Evolutionary conservation across 495 filamentous ascomycete species (phyloP), one percentile per base, ranked within the genome.

Genomic region (Xylaria longipes): DNA sequence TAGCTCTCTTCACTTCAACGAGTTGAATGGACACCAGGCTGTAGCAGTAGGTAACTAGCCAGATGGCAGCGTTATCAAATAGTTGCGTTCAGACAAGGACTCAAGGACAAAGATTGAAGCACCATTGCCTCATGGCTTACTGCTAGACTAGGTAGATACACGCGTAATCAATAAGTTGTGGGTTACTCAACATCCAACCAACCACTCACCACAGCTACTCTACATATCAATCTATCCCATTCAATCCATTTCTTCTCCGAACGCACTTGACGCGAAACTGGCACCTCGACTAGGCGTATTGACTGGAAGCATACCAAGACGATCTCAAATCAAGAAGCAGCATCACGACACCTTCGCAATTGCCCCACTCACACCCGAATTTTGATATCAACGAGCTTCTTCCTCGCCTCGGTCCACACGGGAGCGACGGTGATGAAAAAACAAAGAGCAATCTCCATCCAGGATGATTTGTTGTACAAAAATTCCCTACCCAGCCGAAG

Each of bases 401-500:
- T 79, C 77, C 39, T 79, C 75, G 70, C 73, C 72, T 75, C 77
- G 70, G 25, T 77, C 77, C 77, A 71, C 43, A 70, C 29, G 61
- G 77, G 77, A 77, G 27, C 75, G 72, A 73, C 20, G 50, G 75
- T 57, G 69, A 75, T 64, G 75, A 77, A 79, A 73, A 73, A 72
- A 68, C 70, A 57, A 65, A 52, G 25, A 22, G 2, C n/a, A 61
- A 62, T 25, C 27, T 52, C 33, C 72, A 65, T 73, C 69, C 41
- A 70, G 5, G 41, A 73, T 73, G 74, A 69, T 48, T 62, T 17
- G 6, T 65, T 22, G 75, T 77, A 72, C 81, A 83, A 83, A 83
- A 83, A 83, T 83, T 83, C 81, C 79, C 77, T 77, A 71, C 72
- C 81, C 75, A 29, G 75, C 79, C 80, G 75, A 82, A 81, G 79